Evolutionary conservation across 495 filamentous ascomycete genomes (phyloP).

Genomic region (Entonaema liquescens): DNA sequence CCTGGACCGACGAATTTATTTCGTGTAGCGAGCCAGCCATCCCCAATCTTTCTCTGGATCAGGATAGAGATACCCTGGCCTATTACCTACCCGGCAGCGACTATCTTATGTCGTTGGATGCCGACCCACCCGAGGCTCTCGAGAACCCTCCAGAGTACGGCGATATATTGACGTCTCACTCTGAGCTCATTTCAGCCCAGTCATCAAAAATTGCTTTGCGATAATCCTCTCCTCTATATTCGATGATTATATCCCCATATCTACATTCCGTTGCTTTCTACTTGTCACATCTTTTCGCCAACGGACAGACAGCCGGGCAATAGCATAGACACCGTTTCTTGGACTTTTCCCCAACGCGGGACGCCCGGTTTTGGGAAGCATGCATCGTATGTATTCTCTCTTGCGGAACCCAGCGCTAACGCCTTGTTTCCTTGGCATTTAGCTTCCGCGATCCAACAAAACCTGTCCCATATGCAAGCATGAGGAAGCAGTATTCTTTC

Average conservation of each 20-base stretch:
- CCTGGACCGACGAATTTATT: slow-evolving; percentile 19
- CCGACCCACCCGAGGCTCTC: slow-evolving; percentile 35
- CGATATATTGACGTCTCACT: slow-evolving; percentile 18
- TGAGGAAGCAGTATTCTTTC: slow-evolving; percentile 93
- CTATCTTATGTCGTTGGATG: slow-evolving; percentile 12
- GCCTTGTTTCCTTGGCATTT: slow-evolving; percentile 48
- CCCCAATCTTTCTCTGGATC: slow-evolving; percentile 11
- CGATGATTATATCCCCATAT: not conserved
- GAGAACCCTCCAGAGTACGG: slow-evolving; percentile 30
- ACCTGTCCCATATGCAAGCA: slow-evolving; percentile 84
- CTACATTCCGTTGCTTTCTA: not conserved
- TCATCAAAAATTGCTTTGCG: not conserved
- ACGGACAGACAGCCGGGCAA: slow-evolving; percentile 23
- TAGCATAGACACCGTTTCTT: not conserved
- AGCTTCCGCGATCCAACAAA: slow-evolving; percentile 88
- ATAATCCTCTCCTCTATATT: not conserved
- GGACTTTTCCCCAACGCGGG: slow-evolving; percentile 15
- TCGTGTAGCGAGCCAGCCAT: slow-evolving; percentile 9
- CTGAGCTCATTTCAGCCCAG: not conserved
- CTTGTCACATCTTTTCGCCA: not conserved
- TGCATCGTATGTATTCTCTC: slow-evolving; percentile 24
- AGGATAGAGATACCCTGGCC: slow-evolving; percentile 4
- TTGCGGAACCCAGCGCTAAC: slow-evolving; percentile 59
- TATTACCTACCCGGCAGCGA: slow-evolving; percentile 18
- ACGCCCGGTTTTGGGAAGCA: slow-evolving; percentile 26